Base-by-base conservation (phyloP, 2,329 filamentous ascomycete genomes). In the Cladophialophora yegresii region DNA sequence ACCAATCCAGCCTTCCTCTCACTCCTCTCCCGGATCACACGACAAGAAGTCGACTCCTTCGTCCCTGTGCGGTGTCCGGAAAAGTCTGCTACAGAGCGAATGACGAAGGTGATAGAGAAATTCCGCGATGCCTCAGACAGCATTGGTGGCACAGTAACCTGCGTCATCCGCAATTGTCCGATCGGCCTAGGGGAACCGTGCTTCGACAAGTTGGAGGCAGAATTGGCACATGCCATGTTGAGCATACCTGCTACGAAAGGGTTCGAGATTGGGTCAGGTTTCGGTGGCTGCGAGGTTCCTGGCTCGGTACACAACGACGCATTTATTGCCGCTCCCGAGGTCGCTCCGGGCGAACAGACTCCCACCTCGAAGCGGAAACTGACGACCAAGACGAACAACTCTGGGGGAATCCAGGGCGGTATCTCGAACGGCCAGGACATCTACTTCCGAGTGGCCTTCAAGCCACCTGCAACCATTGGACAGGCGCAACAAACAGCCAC, bases 391-490 rank as follows among this genome's bases (percentile, higher is more conserved):
- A 97, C 93, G 28, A 98, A 98, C 82, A 92, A 96, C 82, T 93
- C 89, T 1, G 93, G 93, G 12, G 95, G 93, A 69, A 91, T 98
- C 71, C 93, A 98, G 80, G 95, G 93, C 50, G 93, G 93, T 58
- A 98, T 98, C 78, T 89, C 90, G 57, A 98, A 98, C 77, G 95
- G 93, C 63, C 91, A 91, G 43, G 89, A 88, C 64, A 92, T 98
- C 80, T 98, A 95, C 84, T 98, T 98, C 85, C 87, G 90, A 57
- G 89, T 96, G 4, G 93, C 87, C 16, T 98, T 98, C 86, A 98
- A 98, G 84, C 91, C 93, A 9, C 88, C 93, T 2, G 93, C 93
- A 32, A 98, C 95, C 2, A 98, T 98, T 74, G 89, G 91, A 53
- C 89, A 93, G 79, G 89, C 90, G 50, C 93, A 98, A 81, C 84